phyloP scores from a whole-genome alignment of 1,284 basidiomycete genomes.

The Tilletia horrida region DNA sequence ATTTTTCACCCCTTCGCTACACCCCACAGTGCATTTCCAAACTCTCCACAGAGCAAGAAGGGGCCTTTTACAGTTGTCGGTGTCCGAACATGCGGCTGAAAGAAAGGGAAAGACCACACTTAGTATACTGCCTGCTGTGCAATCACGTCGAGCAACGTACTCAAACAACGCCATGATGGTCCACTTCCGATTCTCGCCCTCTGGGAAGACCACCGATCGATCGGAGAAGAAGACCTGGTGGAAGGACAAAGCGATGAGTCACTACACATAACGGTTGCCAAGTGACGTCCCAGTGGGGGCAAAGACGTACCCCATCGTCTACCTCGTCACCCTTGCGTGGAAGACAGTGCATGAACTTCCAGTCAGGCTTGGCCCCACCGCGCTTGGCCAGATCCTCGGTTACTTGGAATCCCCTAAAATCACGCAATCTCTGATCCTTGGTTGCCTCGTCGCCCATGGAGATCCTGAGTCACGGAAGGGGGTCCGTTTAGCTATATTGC shows the following conservation, averaged over 20 bases:
- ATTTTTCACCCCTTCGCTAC: too few relatives aligned
- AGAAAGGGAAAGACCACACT: background rate
- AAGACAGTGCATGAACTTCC: conserved; percentile 95
- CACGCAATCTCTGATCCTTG: conserved; percentile 78
- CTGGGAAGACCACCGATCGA: conserved; percentile 52
- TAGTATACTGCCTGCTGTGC: too few relatives aligned
- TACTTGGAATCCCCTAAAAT: conserved; percentile 90
- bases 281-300: background rate
- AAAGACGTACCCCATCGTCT: conserved; percentile 35
- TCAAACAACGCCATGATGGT: conserved; percentile 54
- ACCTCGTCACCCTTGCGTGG: conserved; percentile 87
- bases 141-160: conserved; percentile 19
- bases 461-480: conserved; percentile 62
- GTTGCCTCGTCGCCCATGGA: conserved; percentile 98
- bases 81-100: conserved; percentile 43
- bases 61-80: conserved; percentile 41
- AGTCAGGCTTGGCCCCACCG: conserved; percentile 78
- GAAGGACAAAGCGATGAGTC: background rate
- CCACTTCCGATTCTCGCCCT: conserved; percentile 56
- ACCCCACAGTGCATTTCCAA: too few relatives aligned
- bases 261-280: too few relatives aligned
- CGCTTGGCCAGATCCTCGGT: conserved; percentile 65
- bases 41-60: too few relatives aligned
- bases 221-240: conserved; percentile 48
- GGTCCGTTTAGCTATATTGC: too few relatives aligned